Evolutionary conservation across 2,329 filamentous ascomycete genomes (phyloP).

Genomic region (Celoporthe dispersa): DNA sequence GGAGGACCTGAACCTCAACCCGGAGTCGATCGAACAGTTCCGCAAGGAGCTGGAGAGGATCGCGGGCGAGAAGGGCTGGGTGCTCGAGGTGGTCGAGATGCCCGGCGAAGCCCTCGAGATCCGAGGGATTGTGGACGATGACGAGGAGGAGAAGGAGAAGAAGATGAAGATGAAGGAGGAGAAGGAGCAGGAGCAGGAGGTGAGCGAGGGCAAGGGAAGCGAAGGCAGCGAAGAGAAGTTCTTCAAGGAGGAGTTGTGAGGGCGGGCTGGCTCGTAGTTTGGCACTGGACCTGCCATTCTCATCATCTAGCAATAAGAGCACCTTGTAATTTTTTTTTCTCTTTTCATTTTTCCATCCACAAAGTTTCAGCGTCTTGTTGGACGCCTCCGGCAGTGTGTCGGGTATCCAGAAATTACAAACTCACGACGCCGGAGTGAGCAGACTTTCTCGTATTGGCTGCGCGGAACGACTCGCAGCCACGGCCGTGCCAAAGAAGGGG

Average conservation of each 20-base stretch:
- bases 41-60: constrained; percentile 69
- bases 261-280: neutral
- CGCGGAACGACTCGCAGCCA: neutral
- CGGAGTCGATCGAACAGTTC: constrained; percentile 70
- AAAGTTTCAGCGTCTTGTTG: neutral
- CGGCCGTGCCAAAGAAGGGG: neutral
- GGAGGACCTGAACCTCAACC: constrained; percentile 68
- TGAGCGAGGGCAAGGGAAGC: neutral
- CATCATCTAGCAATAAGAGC: constrained; percentile 2
- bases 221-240: constrained; percentile 57
- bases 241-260: constrained; percentile 58
- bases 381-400: neutral
- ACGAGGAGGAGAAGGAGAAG: constrained; percentile 48
- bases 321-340: neutral
- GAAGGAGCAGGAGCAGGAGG: constrained; percentile 20
- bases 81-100: constrained; percentile 76
- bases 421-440: neutral
- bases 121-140: constrained; percentile 69
- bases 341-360: neutral
- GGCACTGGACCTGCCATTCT: constrained; percentile 3
- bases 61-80: constrained; percentile 76
- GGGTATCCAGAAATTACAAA: neutral
- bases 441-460: neutral
- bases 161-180: constrained; percentile 35
- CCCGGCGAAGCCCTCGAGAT: constrained; percentile 66